Evolutionary conservation across 2,329 filamentous ascomycete genomes (phyloP).

Genomic region (Capronia epimyces): DNA sequence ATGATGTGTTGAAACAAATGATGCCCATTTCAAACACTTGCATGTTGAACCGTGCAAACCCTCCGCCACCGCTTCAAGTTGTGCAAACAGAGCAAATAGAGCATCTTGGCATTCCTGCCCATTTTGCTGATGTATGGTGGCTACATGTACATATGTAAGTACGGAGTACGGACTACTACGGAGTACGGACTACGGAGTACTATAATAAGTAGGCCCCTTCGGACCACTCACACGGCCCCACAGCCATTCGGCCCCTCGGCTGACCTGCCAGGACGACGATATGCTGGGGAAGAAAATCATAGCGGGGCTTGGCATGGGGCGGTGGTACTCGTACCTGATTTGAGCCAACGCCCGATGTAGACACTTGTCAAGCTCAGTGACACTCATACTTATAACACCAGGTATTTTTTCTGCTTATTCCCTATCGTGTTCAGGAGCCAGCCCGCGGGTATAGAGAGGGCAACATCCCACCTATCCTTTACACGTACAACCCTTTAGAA

Average conservation of each 20-base stretch:
- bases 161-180: too few relatives aligned
- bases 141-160: too few relatives aligned
- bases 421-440: slow-evolving; percentile 1
- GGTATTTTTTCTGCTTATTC: background rate
- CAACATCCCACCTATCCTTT: background rate
- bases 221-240: slow-evolving; percentile 2
- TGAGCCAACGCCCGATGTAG: too few relatives aligned
- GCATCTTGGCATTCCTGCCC: slow-evolving; percentile 1
- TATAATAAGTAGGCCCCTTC: too few relatives aligned
- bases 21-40: slow-evolving; percentile 1
- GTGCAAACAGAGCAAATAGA: too few relatives aligned
- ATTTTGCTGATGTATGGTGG: slow-evolving; percentile 3
- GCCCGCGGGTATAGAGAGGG: background rate
- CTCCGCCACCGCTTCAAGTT: too few relatives aligned
- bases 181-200: too few relatives aligned
- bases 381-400: too few relatives aligned
- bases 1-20: slow-evolving; percentile 2
- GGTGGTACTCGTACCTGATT: too few relatives aligned
- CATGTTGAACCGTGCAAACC: slow-evolving; percentile 1
- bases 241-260: background rate
- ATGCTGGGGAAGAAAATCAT: background rate
- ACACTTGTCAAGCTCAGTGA: too few relatives aligned
- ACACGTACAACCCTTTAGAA: slow-evolving; percentile 2
- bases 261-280: background rate
- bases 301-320: too few relatives aligned